These are phyloP conservation scores for Capsicum rhomboideum DNA, from an alignment of 257 asterid species.

Conservation along the genomic window DNA sequence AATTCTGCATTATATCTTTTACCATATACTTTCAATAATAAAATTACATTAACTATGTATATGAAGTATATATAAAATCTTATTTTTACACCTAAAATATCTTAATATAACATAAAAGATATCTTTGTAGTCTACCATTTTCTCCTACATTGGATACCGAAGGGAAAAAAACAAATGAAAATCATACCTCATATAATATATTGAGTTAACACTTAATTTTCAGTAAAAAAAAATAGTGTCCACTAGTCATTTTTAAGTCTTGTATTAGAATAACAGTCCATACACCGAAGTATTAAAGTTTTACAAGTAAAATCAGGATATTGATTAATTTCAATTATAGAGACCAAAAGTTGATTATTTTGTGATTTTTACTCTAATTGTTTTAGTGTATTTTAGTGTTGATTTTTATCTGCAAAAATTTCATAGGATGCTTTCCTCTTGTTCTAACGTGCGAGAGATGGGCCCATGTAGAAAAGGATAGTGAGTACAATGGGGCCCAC, in stretches of 20 bases:
- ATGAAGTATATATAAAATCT: background rate
- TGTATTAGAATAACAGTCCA: background rate
- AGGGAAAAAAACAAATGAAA: background rate
- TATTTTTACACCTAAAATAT: background rate
- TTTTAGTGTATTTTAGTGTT: background rate
- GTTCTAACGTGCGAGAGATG: background rate
- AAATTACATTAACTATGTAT: background rate
- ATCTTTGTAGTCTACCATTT: background rate
- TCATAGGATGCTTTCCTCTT: background rate
- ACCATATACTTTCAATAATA: background rate
- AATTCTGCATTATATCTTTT: background rate
- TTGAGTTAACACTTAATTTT: background rate
- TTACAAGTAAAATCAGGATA: background rate
- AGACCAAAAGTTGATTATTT: background rate
- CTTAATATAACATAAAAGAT: background rate
- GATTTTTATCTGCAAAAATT: background rate
- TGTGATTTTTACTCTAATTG: background rate
- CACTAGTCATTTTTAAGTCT: background rate
- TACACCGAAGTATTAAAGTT: background rate
- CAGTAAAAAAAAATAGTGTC: background rate
- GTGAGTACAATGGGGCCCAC: background rate
- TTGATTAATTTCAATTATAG: background rate
- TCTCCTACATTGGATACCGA: background rate
- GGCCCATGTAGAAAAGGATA: background rate
- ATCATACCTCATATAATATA: background rate